These are phyloP conservation scores for Phytopythium delawarense DNA, from an alignment of 352 stramenopile species.

Conservation along the genomic window DNA sequence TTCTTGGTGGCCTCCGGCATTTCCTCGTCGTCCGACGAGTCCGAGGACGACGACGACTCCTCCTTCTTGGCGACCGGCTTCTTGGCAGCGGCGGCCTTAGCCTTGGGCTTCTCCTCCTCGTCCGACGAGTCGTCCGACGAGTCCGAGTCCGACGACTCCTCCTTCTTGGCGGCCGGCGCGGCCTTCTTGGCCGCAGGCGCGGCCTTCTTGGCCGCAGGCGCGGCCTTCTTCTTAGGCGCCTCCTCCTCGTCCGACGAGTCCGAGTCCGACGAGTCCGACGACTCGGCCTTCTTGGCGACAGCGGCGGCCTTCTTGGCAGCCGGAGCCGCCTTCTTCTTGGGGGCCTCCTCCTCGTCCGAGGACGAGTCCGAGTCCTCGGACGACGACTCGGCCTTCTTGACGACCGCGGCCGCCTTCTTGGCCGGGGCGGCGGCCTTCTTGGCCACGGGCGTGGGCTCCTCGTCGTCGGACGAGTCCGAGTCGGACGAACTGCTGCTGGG, in stretches of 20 bases:
- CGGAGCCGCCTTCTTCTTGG: constrained; percentile 4
- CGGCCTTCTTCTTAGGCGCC: not conserved
- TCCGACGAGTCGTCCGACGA: constrained; percentile 35
- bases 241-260: constrained; percentile 45
- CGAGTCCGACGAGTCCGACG: constrained; percentile 27
- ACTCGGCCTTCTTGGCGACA: constrained; percentile 36
- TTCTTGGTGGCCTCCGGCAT: constrained; percentile 49
- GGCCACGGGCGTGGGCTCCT: constrained; percentile 23
- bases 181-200: constrained; percentile 40
- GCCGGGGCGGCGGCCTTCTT: constrained; percentile 22
- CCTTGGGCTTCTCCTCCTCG: constrained; percentile 40
- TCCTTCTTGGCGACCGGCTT: constrained; percentile 18
- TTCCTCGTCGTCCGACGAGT: constrained; percentile 33
- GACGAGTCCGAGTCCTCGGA: constrained; percentile 35
- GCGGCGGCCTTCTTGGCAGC: constrained; percentile 29
- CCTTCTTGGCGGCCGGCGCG: constrained; percentile 23
- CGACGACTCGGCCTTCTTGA: constrained; percentile 12
- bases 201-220: constrained; percentile 7
- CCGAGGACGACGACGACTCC: constrained; percentile 11
- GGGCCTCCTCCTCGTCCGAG: constrained; percentile 43
- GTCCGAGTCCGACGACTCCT: constrained; percentile 17
- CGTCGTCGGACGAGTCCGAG: constrained; percentile 49
- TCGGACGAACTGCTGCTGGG: constrained; percentile 30
- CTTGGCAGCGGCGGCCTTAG: constrained; percentile 14
- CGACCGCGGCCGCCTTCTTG: constrained; percentile 29